These are phyloP conservation scores for Tricholoma furcatifolium DNA, from an alignment of 768 basidiomycete genomes.

Conservation along the genomic window DNA sequence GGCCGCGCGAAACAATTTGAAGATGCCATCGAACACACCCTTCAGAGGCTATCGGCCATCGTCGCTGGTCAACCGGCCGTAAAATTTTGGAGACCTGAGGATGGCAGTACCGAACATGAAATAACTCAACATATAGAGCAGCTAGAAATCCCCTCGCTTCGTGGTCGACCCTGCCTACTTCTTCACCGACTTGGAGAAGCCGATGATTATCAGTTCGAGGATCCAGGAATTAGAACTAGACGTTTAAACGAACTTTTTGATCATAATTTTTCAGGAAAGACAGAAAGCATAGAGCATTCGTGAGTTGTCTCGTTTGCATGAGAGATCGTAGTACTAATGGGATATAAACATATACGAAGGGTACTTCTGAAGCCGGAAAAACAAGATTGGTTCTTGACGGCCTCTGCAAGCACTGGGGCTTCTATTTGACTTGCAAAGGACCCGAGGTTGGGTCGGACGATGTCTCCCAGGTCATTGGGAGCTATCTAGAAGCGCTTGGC, in stretches of 20 bases:
- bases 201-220: neutral
- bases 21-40: too few species aligned
- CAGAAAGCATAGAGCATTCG: neutral
- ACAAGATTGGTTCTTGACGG: neutral
- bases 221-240: neutral
- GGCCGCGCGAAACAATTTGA: too few species aligned
- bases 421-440: neutral
- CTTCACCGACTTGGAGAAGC: neutral
- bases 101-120: neutral
- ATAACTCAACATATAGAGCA: neutral
- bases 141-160: slow-evolving; percentile 41
- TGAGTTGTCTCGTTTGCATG: neutral
- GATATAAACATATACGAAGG: neutral
- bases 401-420: neutral
- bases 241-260: neutral
- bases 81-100: neutral
- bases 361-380: neutral
- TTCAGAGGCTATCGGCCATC: too few species aligned
- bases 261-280: neutral
- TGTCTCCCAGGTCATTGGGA: neutral
- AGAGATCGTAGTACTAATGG: neutral
- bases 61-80: too few species aligned
- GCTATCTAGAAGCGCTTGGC: neutral
- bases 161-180: slow-evolving; percentile 25
- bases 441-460: neutral